Conservation (phyloP, 1,139 yeast species). For the Scheffersomyces illinoinensis region DNA sequence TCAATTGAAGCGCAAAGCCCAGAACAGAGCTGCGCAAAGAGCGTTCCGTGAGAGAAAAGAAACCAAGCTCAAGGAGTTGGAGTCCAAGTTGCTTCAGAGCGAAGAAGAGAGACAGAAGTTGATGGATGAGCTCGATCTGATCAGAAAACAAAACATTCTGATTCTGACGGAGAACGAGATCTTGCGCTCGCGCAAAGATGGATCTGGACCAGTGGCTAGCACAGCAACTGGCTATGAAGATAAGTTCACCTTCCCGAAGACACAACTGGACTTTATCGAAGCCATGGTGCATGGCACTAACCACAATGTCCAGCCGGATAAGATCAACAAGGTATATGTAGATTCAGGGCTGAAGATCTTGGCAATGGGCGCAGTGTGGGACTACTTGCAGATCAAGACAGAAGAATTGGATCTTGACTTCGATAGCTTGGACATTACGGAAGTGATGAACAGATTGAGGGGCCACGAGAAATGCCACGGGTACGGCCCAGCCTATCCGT, state of each 20-base stretch:
- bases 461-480: constrained; percentile 81
- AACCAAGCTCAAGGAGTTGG: constrained; percentile 67
- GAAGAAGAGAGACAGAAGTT: constrained; percentile 60
- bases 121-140: constrained; percentile 52
- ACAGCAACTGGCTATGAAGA: constrained; percentile 1
- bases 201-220: constrained; percentile 13
- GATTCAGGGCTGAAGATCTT: constrained; percentile 48
- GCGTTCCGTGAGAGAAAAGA: constrained; percentile 89
- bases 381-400: constrained; percentile 56
- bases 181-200: constrained; percentile 18
- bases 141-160: constrained; percentile 54
- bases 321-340: constrained; percentile 33
- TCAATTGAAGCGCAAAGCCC: constrained; percentile 66
- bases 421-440: constrained; percentile 53
- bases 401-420: constrained; percentile 46
- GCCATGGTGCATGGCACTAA: constrained; percentile 24
- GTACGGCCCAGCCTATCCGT: constrained; percentile 76
- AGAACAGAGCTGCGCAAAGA: constrained; percentile 86
- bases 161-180: constrained; percentile 63
- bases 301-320: constrained; percentile 18
- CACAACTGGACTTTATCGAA: constrained; percentile 36
- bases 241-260: constrained; percentile 37
- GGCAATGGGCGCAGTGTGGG: constrained; percentile 84
- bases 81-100: constrained; percentile 56
- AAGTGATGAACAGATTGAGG: constrained; percentile 56